Evolutionary conservation across 1,284 basidiomycete genomes (phyloP).

Genomic region (Ganoderma leucocontextum): DNA sequence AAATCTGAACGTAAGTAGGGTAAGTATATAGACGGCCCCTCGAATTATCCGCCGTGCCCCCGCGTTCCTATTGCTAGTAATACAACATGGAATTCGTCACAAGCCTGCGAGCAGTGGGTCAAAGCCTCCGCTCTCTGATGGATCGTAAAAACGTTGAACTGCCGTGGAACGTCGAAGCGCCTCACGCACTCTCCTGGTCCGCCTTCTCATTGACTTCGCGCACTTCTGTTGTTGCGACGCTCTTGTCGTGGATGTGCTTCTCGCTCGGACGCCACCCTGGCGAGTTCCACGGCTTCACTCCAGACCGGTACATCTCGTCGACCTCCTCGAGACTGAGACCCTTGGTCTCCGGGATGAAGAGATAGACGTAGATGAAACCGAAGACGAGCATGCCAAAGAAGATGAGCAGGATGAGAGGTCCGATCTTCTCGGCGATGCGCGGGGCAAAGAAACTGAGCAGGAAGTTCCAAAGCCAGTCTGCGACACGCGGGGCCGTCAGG

Average conservation of each 20-base stretch:
- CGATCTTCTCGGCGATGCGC: slow-evolving; percentile 71
- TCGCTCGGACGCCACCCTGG: slow-evolving; percentile 61
- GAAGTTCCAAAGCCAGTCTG: slow-evolving; percentile 78
- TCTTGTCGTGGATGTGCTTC: slow-evolving; percentile 41
- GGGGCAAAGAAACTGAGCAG: slow-evolving; percentile 76
- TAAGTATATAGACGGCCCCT: no score
- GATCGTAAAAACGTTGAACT: not conserved
- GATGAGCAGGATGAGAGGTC: slow-evolving; percentile 78
- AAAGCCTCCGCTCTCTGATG: not conserved
- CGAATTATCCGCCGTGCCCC: no score
- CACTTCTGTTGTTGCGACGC: slow-evolving; percentile 27
- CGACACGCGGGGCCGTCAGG: slow-evolving; percentile 26
- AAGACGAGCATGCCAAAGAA: slow-evolving; percentile 81
- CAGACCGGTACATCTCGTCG: slow-evolving; percentile 76
- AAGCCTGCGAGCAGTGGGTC: not conserved
- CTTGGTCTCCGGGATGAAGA: slow-evolving; percentile 82
- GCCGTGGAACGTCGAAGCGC: not conserved
- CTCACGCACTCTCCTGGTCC: slow-evolving; percentile 29
- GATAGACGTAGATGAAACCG: slow-evolving; percentile 72
- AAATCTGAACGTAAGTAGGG: not conserved
- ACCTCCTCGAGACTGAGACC: slow-evolving; percentile 81
- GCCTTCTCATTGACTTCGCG: slow-evolving; percentile 40
- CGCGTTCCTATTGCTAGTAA: not conserved
- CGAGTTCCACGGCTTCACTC: slow-evolving; percentile 73
- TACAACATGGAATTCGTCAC: slow-evolving; percentile 3